Evolutionary conservation across 805 yeast genomes (phyloP), one percentile per base, ranked within the genome.

Genomic region (Cyberlindnera suaveolens): DNA sequence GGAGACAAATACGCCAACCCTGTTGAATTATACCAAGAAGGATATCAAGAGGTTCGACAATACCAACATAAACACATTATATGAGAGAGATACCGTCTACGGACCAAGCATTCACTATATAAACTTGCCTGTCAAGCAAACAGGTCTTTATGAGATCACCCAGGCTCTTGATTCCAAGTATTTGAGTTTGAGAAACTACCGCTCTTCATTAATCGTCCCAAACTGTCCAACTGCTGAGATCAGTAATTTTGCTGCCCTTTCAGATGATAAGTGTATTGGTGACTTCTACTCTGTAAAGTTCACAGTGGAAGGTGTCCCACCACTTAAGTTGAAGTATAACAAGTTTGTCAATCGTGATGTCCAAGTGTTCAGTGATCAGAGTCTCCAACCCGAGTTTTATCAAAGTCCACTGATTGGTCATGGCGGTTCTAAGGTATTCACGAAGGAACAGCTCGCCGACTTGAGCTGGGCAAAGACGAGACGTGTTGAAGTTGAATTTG

Each of bases 111-210:
- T 83, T 16, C 72, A 75, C 40, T 82, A 82, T 54, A 47, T 86
- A 34, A 82, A 78, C 52, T 51, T 90, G 8, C 88, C 93, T 1
- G 63, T 89, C 6, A 60, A 61, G 1, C 65, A 73, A 15, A 83
- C 93, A 0, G 99, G 99, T 1, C 68, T 75, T n/a, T 93, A 93
- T 62, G 77, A 75, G 45, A 71, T 93, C 3, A 68, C 65, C 20
- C 72, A 75, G 42, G 93, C 90, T 6, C 58, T 72, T 2, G 99
- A 93, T 58, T 62, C 71, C 1, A 80, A 80, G 43, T 76, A 77
- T 36, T 66, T 84, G 30, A 75, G 73, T 15, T 74, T 86, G 30
- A 74, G 85, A 52, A 68, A 80, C 2, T 74, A 70, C 48, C 77
- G 74, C 47, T 75, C 84, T 1, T 82, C 79, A 40, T 69, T 88